Base-by-base conservation (phyloP, 306 rosid species). In the Urtica urens region DNA sequence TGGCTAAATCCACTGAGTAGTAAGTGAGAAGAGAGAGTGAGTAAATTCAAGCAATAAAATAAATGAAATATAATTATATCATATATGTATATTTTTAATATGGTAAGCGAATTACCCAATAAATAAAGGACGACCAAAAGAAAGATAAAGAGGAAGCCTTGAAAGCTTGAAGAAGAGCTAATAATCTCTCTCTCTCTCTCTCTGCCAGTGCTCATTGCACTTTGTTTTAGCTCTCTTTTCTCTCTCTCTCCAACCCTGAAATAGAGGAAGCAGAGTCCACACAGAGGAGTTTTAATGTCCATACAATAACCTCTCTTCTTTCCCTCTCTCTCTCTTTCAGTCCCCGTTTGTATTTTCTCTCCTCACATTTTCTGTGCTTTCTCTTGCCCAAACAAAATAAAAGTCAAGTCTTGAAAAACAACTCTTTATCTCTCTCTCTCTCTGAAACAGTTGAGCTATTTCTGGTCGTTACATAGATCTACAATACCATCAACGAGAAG, bases 391-490 rank as follows among this genome's bases (percentile, higher is more conserved):
- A n/a, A n/a, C n/a, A n/a, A n/a, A n/a, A n/a, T n/a, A n/a, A n/a
- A n/a, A n/a, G n/a, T n/a, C n/a, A n/a, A n/a, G n/a, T n/a, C n/a
- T n/a, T n/a, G n/a, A n/a, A n/a, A n/a, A n/a, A n/a, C n/a, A n/a
- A n/a, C 23, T 55, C 50, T 66, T 60, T 53, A 18, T 33, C 30
- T 44, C 30, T 53, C 15, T 43, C 29, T 57, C 51, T 30, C 14
- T 16, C 27, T 55, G 42, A 63, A 52, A 38, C 10, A 15, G 16
- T 31, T 49, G 38, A 49, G 49, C 44, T 41, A 17, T 57, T 47
- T 46, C 47, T 56, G 30, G 54, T 29, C 54, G 16, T 72, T 67
- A 46, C 60, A 46, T 59, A 76, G 77, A 78, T 76, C 85, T 74
- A n/a, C n/a, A n/a, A n/a, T n/a, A n/a, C n/a, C n/a, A 42, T 27